Percentiles rank a stretch among this genome's conserved stretches.
Evolutionary conservation across 2,329 filamentous ascomycete genomes (phyloP).

Genomic region (Penicillium psychrosexuale): DNA sequence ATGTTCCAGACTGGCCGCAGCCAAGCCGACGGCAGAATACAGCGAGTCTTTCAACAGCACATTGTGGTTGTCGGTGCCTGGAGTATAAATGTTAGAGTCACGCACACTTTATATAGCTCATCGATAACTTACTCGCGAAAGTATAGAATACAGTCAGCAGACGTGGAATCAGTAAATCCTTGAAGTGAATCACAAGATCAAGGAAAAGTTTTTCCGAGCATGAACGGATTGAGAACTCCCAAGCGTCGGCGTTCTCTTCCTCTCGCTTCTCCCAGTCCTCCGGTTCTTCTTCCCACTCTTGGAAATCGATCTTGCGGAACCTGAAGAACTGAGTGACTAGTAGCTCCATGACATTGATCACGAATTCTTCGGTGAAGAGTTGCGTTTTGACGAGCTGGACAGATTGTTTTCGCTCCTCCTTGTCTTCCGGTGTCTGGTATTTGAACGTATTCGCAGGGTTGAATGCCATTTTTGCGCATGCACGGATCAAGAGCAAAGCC

Average conservation of each 20-base stretch:
- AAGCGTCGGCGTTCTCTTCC: slow-evolving; percentile 78
- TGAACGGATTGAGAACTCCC: slow-evolving; percentile 87
- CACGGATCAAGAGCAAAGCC: slow-evolving; percentile 75
- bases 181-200: slow-evolving; percentile 86
- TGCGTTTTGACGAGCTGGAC: slow-evolving; percentile 67
- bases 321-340: slow-evolving; percentile 86
- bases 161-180: slow-evolving; percentile 72
- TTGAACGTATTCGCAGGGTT: slow-evolving; percentile 78
- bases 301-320: slow-evolving; percentile 78
- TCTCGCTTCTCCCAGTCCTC: slow-evolving; percentile 94
- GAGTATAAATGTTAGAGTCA: slow-evolving; percentile 17
- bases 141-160: slow-evolving; percentile 78
- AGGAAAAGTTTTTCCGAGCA: slow-evolving; percentile 93
- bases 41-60: slow-evolving; percentile 88
- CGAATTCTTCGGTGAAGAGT: slow-evolving; percentile 72
- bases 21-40: slow-evolving; percentile 86
- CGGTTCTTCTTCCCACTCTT: slow-evolving; percentile 89
- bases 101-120: not conserved
- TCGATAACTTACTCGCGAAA: slow-evolving; percentile 59
- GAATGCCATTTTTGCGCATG: slow-evolving; percentile 82
- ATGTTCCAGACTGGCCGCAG: slow-evolving; percentile 70
- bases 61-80: slow-evolving; percentile 60
- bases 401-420: slow-evolving; percentile 71
- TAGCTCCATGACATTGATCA: slow-evolving; percentile 76
- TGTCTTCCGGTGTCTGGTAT: slow-evolving; percentile 70